These are phyloP conservation scores for Plasmodium vivax DNA, from an alignment of 169 alveolate species.

Conservation along the genomic window DNA sequence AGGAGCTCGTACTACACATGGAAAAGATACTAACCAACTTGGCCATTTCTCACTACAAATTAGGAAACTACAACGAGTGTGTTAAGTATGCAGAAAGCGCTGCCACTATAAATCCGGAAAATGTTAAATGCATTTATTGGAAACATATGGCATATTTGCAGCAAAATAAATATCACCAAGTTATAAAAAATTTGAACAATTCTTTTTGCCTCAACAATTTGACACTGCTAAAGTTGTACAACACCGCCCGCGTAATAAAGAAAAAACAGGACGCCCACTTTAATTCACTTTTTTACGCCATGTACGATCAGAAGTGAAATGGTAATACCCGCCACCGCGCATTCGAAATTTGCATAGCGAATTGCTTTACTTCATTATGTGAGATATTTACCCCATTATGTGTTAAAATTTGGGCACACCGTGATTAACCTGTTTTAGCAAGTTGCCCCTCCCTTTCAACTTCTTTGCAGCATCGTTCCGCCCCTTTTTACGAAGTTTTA, in stretches of 20 bases:
- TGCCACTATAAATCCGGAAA: constrained; percentile 39
- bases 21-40: constrained; percentile 68
- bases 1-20: background rate
- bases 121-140: constrained; percentile 71
- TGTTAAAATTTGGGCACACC: background rate
- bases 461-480: background rate
- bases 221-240: constrained; percentile 43
- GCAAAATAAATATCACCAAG: constrained; percentile 60
- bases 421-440: background rate
- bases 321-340: background rate
- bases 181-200: constrained; percentile 67
- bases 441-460: background rate
- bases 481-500: background rate
- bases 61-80: constrained; percentile 48
- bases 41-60: constrained; percentile 57
- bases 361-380: background rate
- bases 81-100: constrained; percentile 64
- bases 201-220: constrained; percentile 51
- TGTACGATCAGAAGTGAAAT: constrained; percentile 44
- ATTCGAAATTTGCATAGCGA: background rate
- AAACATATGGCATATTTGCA: constrained; percentile 61
- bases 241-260: constrained; percentile 56
- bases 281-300: constrained; percentile 70
- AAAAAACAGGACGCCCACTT: constrained; percentile 58
- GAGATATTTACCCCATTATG: background rate